Evolutionary conservation across 257 asterid species (phyloP).

Genomic region (Leptodermis oblonga): DNA sequence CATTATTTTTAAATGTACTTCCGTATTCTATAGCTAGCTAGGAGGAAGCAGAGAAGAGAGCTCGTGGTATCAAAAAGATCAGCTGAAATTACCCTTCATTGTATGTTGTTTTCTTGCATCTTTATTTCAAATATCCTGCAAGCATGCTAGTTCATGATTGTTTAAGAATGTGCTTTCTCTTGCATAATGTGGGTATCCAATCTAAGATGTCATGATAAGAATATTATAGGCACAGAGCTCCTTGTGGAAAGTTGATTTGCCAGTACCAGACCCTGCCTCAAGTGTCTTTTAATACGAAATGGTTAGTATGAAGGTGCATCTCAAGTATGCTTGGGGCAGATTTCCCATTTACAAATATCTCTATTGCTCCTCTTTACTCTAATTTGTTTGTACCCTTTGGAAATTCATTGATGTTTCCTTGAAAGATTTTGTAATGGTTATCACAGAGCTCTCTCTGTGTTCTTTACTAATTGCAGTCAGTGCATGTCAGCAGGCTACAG

Average conservation of each 20-base stretch:
- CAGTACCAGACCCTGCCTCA: neutral
- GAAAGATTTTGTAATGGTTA: neutral
- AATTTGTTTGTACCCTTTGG: neutral
- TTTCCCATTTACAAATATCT: constrained; percentile 5
- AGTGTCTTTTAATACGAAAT: neutral
- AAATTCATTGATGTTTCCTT: neutral
- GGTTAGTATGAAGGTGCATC: too few species aligned
- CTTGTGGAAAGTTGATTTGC: neutral
- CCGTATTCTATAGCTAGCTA: neutral
- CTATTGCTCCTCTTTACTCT: neutral
- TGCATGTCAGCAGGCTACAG: constrained; percentile 3
- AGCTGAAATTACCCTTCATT: neutral
- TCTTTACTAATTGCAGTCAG: too few species aligned
- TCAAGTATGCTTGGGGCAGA: too few species aligned
- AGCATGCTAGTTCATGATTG: neutral
- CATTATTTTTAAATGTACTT: neutral
- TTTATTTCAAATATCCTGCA: neutral
- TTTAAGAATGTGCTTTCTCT: neutral
- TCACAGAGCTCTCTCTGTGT: neutral
- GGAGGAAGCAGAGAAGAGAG: neutral
- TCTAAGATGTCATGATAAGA: neutral
- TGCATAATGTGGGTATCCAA: neutral
- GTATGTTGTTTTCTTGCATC: neutral
- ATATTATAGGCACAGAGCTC: neutral
- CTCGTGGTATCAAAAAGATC: neutral